Evolutionary conservation across 306 rosid species (phyloP), one percentile per base, ranked within the genome.

Genomic region (Begonia masoniana): DNA sequence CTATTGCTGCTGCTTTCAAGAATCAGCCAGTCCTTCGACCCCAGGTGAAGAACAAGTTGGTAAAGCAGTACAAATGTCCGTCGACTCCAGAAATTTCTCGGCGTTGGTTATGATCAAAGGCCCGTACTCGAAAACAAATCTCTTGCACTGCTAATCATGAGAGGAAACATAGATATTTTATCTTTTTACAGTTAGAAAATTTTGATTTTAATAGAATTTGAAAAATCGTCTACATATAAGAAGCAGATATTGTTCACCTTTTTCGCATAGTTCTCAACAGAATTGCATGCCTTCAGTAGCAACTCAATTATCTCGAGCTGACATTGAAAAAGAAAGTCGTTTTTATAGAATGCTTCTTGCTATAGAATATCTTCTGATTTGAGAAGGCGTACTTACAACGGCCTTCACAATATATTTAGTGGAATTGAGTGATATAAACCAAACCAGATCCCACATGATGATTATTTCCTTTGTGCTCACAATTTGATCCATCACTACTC

Each of bases 291-390:
- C 78, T 87, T 79, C 70, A 78, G 53, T 56, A 87, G 77, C 43
- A 77, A 47, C 76, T 87, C 75, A 57, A 87, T 72, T 54, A 83
- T 70, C 62, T 83, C 87, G 51, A 83, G 52, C 94, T 81, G 75
- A 58, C 19, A 74, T 50, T 26, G 63, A 46, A 39, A 39, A 47
- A 56, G 6, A 54, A 51, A 56, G 1, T 49, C 7, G 11, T 41
- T 58, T 47, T 55, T n/a, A 41, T 47, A 55, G 49, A 19, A 56
- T 51, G 56, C 31, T 41, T 51, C 60, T 52, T 6, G 19, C 36
- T 49, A 23, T 41, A 52, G 31, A 53, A 59, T 48, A 26, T 21
- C 2, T 10, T 10, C n/a, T 9, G 10, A 15, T 50, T 42, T 21
- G 24, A 21, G 24, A 21, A 21, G 24, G 24, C 24, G 24, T 21